Percentiles rank a stretch among this genome's conserved stretches.
phyloP scores from a whole-genome alignment of 2,329 filamentous ascomycete genomes.

The Colletotrichum somersetense region DNA sequence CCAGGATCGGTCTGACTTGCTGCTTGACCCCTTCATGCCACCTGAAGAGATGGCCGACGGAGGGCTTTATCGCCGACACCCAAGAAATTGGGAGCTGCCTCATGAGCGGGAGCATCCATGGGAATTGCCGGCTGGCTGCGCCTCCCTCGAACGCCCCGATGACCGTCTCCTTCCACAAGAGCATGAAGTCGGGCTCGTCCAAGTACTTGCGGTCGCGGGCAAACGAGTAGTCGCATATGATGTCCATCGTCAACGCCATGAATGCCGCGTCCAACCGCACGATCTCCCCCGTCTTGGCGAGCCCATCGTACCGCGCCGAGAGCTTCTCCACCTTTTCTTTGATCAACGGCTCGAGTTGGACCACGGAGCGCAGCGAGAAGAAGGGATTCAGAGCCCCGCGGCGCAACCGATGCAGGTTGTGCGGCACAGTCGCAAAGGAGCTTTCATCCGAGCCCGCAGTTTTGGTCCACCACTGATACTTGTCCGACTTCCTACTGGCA shows the following conservation, averaged over 20 bases:
- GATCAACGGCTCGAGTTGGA: slow-evolving; percentile 53
- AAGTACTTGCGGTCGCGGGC: slow-evolving; percentile 49
- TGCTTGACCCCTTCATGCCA: slow-evolving; percentile 38
- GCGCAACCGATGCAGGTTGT: slow-evolving; percentile 56
- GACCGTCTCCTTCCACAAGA: slow-evolving; percentile 43
- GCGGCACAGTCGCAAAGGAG: slow-evolving; percentile 51
- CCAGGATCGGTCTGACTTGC: slow-evolving; percentile 36
- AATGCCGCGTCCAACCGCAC: slow-evolving; percentile 43
- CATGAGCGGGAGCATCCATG: slow-evolving; percentile 43
- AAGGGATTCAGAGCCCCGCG: slow-evolving; percentile 56
- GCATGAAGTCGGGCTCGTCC: slow-evolving; percentile 48
- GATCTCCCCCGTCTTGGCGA: slow-evolving; percentile 44
- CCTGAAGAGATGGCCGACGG: slow-evolving; percentile 34
- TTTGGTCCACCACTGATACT: slow-evolving; percentile 40
- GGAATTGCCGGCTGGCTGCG: slow-evolving; percentile 40
- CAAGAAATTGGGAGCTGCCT: slow-evolving; percentile 36
- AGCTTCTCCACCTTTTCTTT: slow-evolving; percentile 49
- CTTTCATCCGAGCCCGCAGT: slow-evolving; percentile 43
- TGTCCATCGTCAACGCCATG: slow-evolving; percentile 50
- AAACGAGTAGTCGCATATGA: slow-evolving; percentile 54
- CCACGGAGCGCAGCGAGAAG: slow-evolving; percentile 57
- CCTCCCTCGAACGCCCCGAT: slow-evolving; percentile 41
- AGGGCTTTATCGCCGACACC: slow-evolving; percentile 38
- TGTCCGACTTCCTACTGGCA: slow-evolving; percentile 40
- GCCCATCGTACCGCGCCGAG: slow-evolving; percentile 45